phyloP scores from a whole-genome alignment of 164 flowering plant species.

The Tinospora cordifolia region DNA sequence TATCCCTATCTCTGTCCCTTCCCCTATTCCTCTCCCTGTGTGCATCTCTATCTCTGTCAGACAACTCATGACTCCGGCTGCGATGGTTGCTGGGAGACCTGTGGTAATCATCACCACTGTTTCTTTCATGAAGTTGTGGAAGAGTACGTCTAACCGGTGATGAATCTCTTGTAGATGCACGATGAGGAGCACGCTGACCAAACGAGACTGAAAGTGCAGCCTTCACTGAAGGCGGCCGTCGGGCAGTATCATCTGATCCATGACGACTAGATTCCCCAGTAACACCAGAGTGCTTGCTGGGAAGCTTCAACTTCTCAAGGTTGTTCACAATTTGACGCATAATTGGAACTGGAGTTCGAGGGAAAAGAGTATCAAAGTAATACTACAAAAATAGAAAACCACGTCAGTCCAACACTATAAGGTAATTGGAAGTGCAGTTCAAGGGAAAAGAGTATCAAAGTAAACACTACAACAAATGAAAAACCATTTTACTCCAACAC shows the following conservation, averaged over 20 bases:
- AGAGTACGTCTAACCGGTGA: constrained; percentile 88
- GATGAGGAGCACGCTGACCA: constrained; percentile 99
- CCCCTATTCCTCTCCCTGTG: constrained; percentile 31
- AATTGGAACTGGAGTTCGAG: constrained; percentile 89
- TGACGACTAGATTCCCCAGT: constrained; percentile 77
- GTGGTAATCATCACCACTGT: constrained; percentile 33
- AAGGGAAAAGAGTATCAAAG: constrained; percentile 96
- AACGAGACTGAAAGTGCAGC: constrained; percentile 99
- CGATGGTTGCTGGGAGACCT: constrained; percentile 52
- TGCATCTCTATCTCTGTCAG: constrained; percentile 47
- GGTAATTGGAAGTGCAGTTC: constrained; percentile 82
- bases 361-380: constrained; percentile 96
- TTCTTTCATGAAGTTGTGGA: constrained; percentile 47
- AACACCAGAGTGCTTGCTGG: constrained; percentile 66
- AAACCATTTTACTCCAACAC: neutral
- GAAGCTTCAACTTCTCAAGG: constrained; percentile 90
- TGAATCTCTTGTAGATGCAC: constrained; percentile 94
- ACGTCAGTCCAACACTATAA: constrained; percentile 3
- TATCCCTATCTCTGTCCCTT: constrained; percentile 34
- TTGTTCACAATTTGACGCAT: constrained; percentile 66
- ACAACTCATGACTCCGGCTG: constrained; percentile 52
- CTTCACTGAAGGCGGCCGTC: constrained; percentile 97
- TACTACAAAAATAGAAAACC: constrained; percentile 45
- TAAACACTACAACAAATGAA: constrained; percentile 63
- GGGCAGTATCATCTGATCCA: constrained; percentile 94